A percentile compares a stretch with the other conserved stretches of the same genome.
phyloP scores from a whole-genome alignment of 1,139 yeast genomes.

The Nakaseomyces kungkrabaensis region DNA sequence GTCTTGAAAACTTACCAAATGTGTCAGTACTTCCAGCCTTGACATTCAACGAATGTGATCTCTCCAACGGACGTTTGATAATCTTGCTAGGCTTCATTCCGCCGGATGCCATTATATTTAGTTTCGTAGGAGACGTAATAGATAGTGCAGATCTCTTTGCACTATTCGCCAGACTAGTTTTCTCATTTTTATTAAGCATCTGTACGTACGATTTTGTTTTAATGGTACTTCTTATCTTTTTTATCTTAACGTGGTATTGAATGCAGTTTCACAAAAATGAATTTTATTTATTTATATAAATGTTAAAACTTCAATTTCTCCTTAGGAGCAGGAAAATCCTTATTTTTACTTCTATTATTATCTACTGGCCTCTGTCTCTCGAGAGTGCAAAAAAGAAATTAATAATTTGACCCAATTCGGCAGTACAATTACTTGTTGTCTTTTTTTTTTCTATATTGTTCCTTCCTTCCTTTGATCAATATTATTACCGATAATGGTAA shows the following conservation, averaged over 20 bases:
- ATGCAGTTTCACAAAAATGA: too few relatives aligned
- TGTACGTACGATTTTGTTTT: not conserved
- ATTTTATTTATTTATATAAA: too few relatives aligned
- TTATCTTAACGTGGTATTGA: not conserved
- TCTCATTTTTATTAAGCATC: constrained; percentile 4
- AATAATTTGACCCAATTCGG: not conserved
- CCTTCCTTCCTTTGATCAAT: not conserved
- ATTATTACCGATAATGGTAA: not conserved
- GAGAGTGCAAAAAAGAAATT: not conserved
- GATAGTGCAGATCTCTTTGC: constrained; percentile 29
- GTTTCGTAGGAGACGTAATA: constrained; percentile 37
- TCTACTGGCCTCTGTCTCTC: not conserved
- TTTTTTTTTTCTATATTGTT: not conserved
- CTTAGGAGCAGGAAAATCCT: not conserved
- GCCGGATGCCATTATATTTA: constrained; percentile 34
- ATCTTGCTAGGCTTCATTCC: constrained; percentile 28
- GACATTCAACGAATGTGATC: constrained; percentile 18
- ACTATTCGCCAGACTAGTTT: constrained; percentile 8
- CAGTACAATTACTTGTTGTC: not conserved
- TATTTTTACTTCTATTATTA: not conserved
- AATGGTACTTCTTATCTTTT: not conserved
- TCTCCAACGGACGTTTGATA: constrained; percentile 16
- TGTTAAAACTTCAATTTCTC: too few relatives aligned
- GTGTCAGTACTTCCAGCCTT: constrained; percentile 5
- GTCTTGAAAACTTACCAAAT: constrained; percentile 10